Conservation (phyloP, 2,329 filamentous ascomycete genomes). For the Paraphoma chrysanthemicola region DNA sequence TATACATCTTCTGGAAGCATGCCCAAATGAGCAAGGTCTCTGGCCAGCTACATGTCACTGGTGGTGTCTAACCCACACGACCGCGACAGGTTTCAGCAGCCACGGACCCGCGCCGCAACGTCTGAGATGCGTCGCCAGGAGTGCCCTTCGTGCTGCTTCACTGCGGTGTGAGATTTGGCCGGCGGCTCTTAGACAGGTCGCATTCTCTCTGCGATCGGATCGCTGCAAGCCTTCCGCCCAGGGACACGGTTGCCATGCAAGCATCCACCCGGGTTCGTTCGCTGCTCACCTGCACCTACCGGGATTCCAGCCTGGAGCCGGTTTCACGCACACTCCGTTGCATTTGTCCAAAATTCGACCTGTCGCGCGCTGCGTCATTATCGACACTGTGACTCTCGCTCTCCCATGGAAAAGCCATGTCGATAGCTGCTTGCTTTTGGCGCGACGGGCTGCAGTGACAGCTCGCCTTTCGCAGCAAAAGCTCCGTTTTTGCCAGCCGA, state of each 20-base stretch:
- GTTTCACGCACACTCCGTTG: constrained; percentile 37
- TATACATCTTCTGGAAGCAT: constrained; percentile 27
- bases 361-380: constrained; percentile 20
- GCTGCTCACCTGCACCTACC: constrained; percentile 33
- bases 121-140: constrained; percentile 24
- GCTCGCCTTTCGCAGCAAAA: constrained; percentile 16
- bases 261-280: constrained; percentile 25
- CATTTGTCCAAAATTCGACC: constrained; percentile 26
- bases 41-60: constrained; percentile 11
- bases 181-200: constrained; percentile 25
- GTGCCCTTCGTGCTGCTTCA: constrained; percentile 9
- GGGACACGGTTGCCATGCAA: constrained; percentile 35
- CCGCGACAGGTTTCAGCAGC: constrained; percentile 17
- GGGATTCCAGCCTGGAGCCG: constrained; percentile 22
- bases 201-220: constrained; percentile 28
- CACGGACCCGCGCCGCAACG: constrained; percentile 1
- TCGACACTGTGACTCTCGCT: neutral
- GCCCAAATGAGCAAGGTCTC: constrained; percentile 4
- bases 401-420: neutral
- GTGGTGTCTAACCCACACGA: constrained; percentile 8
- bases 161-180: neutral
- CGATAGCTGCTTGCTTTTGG: constrained; percentile 19
- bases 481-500: constrained; percentile 24
- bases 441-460: constrained; percentile 23
- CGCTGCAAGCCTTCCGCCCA: constrained; percentile 43